These are phyloP conservation scores for Leccinellum rugosiceps DNA, from an alignment of 768 basidiomycete genomes.

Conservation along the genomic window DNA sequence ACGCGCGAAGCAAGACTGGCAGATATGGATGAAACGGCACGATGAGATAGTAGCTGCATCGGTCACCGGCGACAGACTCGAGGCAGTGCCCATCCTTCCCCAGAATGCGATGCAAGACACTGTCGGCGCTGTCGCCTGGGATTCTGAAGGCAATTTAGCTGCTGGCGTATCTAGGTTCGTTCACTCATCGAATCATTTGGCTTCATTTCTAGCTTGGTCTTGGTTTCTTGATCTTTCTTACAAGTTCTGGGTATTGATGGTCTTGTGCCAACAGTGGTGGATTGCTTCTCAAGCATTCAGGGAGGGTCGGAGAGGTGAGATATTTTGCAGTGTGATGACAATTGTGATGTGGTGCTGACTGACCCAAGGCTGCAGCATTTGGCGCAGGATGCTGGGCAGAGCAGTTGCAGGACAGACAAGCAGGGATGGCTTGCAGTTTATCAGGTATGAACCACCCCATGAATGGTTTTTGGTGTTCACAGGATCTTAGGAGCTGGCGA, in stretches of 20 bases:
- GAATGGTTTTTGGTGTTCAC: not conserved
- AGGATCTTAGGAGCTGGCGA: conserved; percentile 62
- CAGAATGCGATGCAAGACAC: conserved; percentile 62
- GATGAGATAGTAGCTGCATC: not conserved
- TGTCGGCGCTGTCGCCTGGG: conserved; percentile 72
- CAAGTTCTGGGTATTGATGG: not conserved
- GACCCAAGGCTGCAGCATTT: conserved; percentile 58
- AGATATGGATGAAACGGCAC: conserved; percentile 53
- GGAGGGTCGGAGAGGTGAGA: conserved; percentile 71
- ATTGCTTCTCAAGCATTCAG: conserved; percentile 70
- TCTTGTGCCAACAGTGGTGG: conserved; percentile 54
- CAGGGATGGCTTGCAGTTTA: conserved; percentile 64
- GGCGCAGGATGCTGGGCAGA: conserved; percentile 80
- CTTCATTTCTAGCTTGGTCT: not conserved
- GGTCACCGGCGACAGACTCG: conserved; percentile 10
- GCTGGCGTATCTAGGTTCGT: conserved; percentile 76
- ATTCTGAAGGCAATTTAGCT: conserved; percentile 43
- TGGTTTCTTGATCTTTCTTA: not conserved
- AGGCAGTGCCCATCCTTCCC: conserved; percentile 2
- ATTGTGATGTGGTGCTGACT: not conserved
- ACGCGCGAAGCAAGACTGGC: conserved; percentile 53
- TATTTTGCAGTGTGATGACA: not conserved
- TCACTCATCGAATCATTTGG: not conserved
- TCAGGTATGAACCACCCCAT: conserved; percentile 37
- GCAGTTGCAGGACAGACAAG: conserved; percentile 17